Conservation (phyloP, 805 yeast genomes). For the Metahyphopichia silvanorum region DNA sequence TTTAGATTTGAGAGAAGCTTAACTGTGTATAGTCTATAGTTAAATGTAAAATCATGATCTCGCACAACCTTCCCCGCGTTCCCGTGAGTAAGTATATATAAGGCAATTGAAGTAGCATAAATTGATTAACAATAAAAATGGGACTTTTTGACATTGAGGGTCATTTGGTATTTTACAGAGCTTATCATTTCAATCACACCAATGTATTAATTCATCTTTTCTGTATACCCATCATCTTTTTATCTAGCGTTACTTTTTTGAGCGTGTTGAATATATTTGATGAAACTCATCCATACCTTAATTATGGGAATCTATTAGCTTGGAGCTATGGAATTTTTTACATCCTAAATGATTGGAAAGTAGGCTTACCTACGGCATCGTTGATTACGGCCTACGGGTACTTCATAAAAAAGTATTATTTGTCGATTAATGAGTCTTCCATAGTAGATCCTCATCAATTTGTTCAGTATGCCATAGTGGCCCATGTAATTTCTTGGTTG, state of each 20-base stretch:
- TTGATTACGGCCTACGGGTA: slow-evolving; percentile 21
- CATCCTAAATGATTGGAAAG: slow-evolving; percentile 47
- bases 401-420: slow-evolving; percentile 17
- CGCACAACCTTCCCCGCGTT: no score
- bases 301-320: slow-evolving; percentile 47
- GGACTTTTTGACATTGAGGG: slow-evolving; percentile 29
- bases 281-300: slow-evolving; percentile 24
- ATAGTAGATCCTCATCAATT: slow-evolving; percentile 14
- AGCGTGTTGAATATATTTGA: slow-evolving; percentile 19
- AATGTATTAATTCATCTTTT: slow-evolving; percentile 76
- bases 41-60: no score
- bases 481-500: slow-evolving; percentile 66
- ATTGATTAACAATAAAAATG: slow-evolving; percentile 13
- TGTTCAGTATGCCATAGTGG: slow-evolving; percentile 24
- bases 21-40: not conserved
- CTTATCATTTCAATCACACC: slow-evolving; percentile 48
- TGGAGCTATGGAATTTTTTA: slow-evolving; percentile 57
- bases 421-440: slow-evolving; percentile 5
- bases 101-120: not conserved
- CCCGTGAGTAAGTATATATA: no score
- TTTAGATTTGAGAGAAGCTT: slow-evolving; percentile 45
- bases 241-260: slow-evolving; percentile 46
- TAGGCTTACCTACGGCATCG: slow-evolving; percentile 30
- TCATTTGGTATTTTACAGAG: slow-evolving; percentile 42
- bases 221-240: slow-evolving; percentile 76